Base-by-base conservation (phyloP, 148 eudicot species). In the Rhododendron griersonianum region DNA sequence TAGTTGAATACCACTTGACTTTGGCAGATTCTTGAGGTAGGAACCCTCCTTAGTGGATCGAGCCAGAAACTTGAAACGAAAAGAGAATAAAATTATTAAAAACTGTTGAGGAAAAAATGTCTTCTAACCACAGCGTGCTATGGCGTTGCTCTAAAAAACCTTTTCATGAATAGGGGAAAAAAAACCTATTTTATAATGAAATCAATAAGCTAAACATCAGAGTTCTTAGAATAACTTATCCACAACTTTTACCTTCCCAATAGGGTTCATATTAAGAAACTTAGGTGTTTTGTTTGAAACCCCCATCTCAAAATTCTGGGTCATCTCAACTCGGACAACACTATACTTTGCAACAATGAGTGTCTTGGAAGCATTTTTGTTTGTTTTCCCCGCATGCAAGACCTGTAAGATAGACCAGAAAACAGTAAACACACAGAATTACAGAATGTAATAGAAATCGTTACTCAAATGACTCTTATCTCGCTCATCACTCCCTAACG, bases 201-300 rank as follows among this genome's bases (percentile, higher is more conserved):
- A 44, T 0, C 7, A 48, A 45, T 61, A 33, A 59, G 67, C 33
- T 35, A 41, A 78, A 44, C 18, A 61, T 23, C 83, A 28, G 47
- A 63, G 4, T 6, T 35, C 30, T 82, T 19, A 81, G 57, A 8
- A 57, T 25, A 35, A 39, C 37, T 19, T 82, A 13, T 39, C 11
- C 9, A 65, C 5, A 57, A 59, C 35, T 11, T 14, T 15, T 85
- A 94, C 98, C 94, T 94, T 95, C 82, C 98, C 98, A 73, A 95
- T 88, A 21, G 98, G 96, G 85, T 95, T 95, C 93, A 95, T 91
- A 84, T 93, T 89, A 30, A 95, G 88, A 82, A 92, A 95, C 89
- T 92, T 94, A 0, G 94, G 94, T 2, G 94, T 89, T 87, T 93
- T 93, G 84, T 95, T 93, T 76, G 98, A 84, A 7, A 92, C 94